A percentile compares a stretch with the other conserved stretches of the same genome.
Evolutionary conservation across 2,329 filamentous ascomycete species (phyloP).

Genomic region (Hypoxylon rubiginosum): DNA sequence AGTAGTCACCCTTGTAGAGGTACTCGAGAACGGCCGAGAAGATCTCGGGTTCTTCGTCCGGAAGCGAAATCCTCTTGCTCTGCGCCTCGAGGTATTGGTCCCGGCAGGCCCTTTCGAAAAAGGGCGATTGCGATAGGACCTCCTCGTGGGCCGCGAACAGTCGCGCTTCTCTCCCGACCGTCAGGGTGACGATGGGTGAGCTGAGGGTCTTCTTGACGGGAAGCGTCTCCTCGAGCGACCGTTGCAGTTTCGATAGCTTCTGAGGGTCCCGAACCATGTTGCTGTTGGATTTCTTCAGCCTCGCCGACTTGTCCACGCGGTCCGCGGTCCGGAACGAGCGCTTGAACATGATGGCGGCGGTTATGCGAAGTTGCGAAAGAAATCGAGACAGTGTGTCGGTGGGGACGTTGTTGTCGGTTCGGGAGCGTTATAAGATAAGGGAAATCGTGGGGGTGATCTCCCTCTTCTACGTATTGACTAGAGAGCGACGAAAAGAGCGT

Average conservation of each 20-base stretch:
- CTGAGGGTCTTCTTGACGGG: slow-evolving; percentile 55
- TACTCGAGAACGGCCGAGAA: slow-evolving; percentile 96
- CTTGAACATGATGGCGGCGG: slow-evolving; percentile 82
- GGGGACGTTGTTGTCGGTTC: slow-evolving; percentile 38
- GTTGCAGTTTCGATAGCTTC: slow-evolving; percentile 88
- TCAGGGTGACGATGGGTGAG: slow-evolving; percentile 86
- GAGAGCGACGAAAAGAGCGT: slow-evolving; percentile 69
- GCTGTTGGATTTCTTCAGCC: slow-evolving; percentile 78
- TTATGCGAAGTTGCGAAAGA: slow-evolving; percentile 48
- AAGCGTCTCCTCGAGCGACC: slow-evolving; percentile 73
- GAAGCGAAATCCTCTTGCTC: slow-evolving; percentile 82
- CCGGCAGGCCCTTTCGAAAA: slow-evolving; percentile 80
- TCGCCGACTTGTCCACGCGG: slow-evolving; percentile 89
- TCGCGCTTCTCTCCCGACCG: slow-evolving; percentile 85
- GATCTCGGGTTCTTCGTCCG: slow-evolving; percentile 87
- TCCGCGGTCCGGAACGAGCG: slow-evolving; percentile 88
- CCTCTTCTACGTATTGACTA: slow-evolving; percentile 47
- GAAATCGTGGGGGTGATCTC: slow-evolving; percentile 48
- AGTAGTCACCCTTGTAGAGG: slow-evolving; percentile 97
- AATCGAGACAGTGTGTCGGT: slow-evolving; percentile 50
- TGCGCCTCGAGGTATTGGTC: slow-evolving; percentile 79
- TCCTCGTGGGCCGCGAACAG: slow-evolving; percentile 97
- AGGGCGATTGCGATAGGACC: slow-evolving; percentile 86
- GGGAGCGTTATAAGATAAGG: slow-evolving; percentile 48
- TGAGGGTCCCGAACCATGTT: slow-evolving; percentile 74